phyloP scores from a whole-genome alignment of 2,329 filamentous ascomycete species.

The Neurospora sp. region DNA sequence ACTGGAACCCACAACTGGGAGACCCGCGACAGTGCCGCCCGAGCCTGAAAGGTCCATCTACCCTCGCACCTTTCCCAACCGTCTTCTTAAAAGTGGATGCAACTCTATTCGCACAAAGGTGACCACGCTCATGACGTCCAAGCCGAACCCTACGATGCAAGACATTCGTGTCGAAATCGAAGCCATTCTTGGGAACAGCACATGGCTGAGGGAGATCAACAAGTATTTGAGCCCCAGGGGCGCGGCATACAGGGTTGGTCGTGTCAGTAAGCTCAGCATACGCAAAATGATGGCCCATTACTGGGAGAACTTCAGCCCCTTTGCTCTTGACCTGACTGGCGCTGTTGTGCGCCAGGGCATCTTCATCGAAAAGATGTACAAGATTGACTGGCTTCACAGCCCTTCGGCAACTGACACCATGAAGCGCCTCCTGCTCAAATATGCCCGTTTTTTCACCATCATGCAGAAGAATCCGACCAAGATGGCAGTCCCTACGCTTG shows the following conservation, averaged over 20 bases:
- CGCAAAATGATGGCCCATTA: slow-evolving; percentile 63
- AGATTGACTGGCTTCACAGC: slow-evolving; percentile 69
- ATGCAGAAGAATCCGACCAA: slow-evolving; percentile 37
- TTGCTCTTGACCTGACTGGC: slow-evolving; percentile 51
- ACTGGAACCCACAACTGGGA: slow-evolving; percentile 42
- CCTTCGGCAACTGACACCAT: slow-evolving; percentile 56
- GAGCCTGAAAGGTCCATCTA: slow-evolving; percentile 12
- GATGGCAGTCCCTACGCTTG: slow-evolving; percentile 59
- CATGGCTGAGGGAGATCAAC: slow-evolving; percentile 32
- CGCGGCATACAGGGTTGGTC: background rate
- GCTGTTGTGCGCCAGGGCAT: slow-evolving; percentile 57
- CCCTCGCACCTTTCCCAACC: slow-evolving; percentile 46
- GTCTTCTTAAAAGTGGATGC: slow-evolving; percentile 36
- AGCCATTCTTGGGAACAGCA: slow-evolving; percentile 27
- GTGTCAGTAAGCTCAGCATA: slow-evolving; percentile 33
- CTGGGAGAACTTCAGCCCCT: slow-evolving; percentile 56
- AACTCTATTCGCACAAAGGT: slow-evolving; percentile 31
- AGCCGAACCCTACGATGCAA: slow-evolving; percentile 34
- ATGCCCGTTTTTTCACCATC: slow-evolving; percentile 52
- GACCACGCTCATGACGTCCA: slow-evolving; percentile 26
- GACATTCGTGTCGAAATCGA: slow-evolving; percentile 43
- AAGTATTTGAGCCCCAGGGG: slow-evolving; percentile 13
- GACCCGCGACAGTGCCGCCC: slow-evolving; percentile 28
- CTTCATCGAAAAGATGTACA: slow-evolving; percentile 64
- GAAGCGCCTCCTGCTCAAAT: slow-evolving; percentile 54